phyloP scores from a whole-genome alignment of 495 filamentous ascomycete genomes.

The Diplogelasinospora grovesii region DNA sequence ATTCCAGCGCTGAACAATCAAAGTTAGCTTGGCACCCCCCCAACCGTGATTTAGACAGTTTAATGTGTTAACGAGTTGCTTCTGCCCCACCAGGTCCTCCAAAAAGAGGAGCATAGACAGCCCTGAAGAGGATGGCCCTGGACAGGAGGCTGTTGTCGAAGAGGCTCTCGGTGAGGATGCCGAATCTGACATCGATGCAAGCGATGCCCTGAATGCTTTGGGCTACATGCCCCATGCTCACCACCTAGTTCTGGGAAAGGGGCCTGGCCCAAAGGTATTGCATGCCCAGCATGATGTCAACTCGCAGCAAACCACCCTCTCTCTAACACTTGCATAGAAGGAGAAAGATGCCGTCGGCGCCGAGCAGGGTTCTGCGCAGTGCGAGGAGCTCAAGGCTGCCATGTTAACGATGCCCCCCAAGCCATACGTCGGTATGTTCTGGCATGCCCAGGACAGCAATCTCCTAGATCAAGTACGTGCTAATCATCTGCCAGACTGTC shows the following conservation, averaged over 20 bases:
- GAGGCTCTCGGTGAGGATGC: constrained; percentile 9
- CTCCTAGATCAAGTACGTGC: background rate
- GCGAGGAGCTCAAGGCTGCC: constrained; percentile 21
- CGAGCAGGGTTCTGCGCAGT: constrained; percentile 15
- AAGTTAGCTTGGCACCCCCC: constrained; percentile 7
- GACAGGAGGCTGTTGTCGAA: constrained; percentile 4
- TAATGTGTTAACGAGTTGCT: no score
- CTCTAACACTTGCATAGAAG: constrained; percentile 3
- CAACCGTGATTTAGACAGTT: no score
- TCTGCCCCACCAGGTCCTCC: constrained; percentile 6
- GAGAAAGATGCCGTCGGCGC: constrained; percentile 8
- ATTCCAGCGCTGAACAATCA: constrained; percentile 8
- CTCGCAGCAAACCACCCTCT: background rate
- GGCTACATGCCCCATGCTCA: constrained; percentile 28
- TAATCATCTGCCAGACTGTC: constrained; percentile 37
- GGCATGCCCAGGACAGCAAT: background rate
- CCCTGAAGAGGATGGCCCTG: constrained; percentile 9
- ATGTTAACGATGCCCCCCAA: constrained; percentile 16
- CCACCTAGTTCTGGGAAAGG: constrained; percentile 23
- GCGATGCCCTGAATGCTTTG: constrained; percentile 23
- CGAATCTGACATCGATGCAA: constrained; percentile 17
- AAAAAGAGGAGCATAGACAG: constrained; percentile 17
- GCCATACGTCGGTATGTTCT: constrained; percentile 24
- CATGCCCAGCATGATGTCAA: no score
- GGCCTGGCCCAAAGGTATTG: constrained; percentile 19